A percentile compares a stretch with the other conserved stretches of the same genome.
phyloP scores from a whole-genome alignment of 164 flowering plant genomes.

The Echeveria elegans region DNA sequence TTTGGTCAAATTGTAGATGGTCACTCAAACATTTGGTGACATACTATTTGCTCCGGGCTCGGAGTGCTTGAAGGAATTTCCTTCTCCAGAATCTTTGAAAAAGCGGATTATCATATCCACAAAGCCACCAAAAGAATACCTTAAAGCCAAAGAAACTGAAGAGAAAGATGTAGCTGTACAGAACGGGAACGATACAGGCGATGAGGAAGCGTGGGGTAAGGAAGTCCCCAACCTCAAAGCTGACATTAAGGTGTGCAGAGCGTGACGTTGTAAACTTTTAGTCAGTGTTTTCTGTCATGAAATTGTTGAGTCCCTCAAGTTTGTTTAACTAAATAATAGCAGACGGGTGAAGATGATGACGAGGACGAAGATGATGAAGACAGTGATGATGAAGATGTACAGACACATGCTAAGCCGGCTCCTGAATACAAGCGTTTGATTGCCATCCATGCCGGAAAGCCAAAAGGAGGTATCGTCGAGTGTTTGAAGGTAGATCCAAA shows the following conservation, averaged over 20 bases:
- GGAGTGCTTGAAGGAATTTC: conserved; percentile 55
- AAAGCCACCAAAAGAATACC: conserved; percentile 72
- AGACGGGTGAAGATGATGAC: conserved; percentile 17
- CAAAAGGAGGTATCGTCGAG: conserved; percentile 50
- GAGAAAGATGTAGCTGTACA: conserved; percentile 22
- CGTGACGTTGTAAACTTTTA: neutral
- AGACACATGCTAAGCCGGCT: conserved; percentile 24
- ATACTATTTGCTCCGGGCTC: conserved; percentile 44
- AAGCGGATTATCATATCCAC: conserved; percentile 54
- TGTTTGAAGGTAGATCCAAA: conserved; percentile 50
- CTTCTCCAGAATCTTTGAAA: conserved; percentile 57
- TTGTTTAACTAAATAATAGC: neutral
- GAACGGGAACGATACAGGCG: conserved; percentile 22
- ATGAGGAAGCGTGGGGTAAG: conserved; percentile 47
- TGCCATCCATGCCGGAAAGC: conserved; percentile 73
- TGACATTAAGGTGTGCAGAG: neutral
- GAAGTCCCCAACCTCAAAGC: conserved; percentile 27
- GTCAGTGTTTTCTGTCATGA: neutral
- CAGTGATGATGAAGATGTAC: conserved; percentile 25
- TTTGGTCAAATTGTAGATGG: conserved; percentile 34
- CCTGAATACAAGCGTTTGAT: conserved; percentile 52
- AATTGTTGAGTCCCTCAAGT: neutral
- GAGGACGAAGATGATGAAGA: conserved; percentile 27
- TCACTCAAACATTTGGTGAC: conserved; percentile 54
- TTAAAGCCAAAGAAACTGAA: conserved; percentile 36